A percentile compares a stretch with the other conserved stretches of the same genome.
phyloP scores from a whole-genome alignment of 2,329 filamentous ascomycete genomes.

The Aspergillus versicolor region DNA sequence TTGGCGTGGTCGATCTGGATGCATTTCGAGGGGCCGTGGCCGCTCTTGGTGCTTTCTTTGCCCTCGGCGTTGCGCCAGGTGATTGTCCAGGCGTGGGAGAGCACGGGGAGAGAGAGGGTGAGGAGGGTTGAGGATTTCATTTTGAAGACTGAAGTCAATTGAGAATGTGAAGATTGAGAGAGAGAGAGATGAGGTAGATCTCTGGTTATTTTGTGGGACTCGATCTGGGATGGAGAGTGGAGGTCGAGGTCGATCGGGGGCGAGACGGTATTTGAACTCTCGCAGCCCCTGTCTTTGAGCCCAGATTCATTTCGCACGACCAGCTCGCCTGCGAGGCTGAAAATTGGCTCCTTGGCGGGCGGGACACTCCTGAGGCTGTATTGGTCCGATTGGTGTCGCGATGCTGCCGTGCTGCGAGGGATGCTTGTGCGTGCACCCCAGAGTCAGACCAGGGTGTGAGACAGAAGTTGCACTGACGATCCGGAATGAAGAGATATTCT shows the following conservation, averaged over 20 bases:
- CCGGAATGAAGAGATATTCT: too few species aligned
- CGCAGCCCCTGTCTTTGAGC: too few species aligned
- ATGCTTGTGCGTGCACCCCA: background rate
- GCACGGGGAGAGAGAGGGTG: slow-evolving; percentile 5
- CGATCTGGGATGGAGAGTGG: background rate
- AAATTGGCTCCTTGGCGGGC: background rate
- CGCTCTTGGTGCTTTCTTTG: slow-evolving; percentile 3
- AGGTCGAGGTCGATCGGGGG: too few species aligned
- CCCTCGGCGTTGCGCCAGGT: slow-evolving; percentile 11
- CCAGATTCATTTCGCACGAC: background rate
- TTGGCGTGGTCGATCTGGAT: slow-evolving; percentile 10
- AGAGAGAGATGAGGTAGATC: background rate
- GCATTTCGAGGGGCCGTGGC: slow-evolving; percentile 12
- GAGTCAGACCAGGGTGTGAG: too few species aligned
- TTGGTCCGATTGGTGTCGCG: background rate
- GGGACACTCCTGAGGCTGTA: background rate
- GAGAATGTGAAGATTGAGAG: background rate
- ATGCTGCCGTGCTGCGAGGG: too few species aligned
- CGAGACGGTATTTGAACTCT: background rate
- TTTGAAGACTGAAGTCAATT: background rate
- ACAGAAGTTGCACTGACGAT: too few species aligned
- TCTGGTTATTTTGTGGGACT: background rate
- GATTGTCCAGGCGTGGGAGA: slow-evolving; percentile 13
- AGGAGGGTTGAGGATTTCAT: background rate
- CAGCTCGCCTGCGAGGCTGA: background rate